Base-by-base conservation (phyloP, 1,284 basidiomycete genomes). In the Volvariella volvacea region DNA sequence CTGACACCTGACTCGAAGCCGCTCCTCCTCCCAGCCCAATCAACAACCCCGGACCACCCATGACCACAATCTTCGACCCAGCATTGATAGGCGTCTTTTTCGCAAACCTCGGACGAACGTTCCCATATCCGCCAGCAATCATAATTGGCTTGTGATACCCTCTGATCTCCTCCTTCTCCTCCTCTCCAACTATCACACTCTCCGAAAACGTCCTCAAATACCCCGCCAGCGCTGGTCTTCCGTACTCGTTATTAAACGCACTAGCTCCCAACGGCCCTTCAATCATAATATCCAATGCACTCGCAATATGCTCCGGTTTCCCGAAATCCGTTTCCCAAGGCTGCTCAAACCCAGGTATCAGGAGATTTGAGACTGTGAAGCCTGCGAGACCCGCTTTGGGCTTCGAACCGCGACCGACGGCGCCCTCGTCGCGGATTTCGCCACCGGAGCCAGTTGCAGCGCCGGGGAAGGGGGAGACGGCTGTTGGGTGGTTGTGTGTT, bases 81-180 rank as follows among this genome's bases (percentile, higher is more conserved):
- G 84, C 71, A 1, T 73, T 68, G 55, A 96, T 91, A 48, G 68
- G 67, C 2, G 76, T 71, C 66, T 97, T 97, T 55, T 71, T 74
- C 10, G 92, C 82, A 56, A 88, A 92, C 48, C 77, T 64, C 1
- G 87, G 83, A 19, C 90, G 80, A 31, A 99, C 94, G 57, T 90
- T 97, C 7, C 95, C 95, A 48, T 95, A 80, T 33, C 95, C 95
- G 41, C 95, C 95, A 14, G 96, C 96, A 52, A 99, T 88, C 96
- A 99, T 99, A 70, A 99, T 97, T 12, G 95, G 95, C 64, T 99
- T 99, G 70, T 99, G 96, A 68, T 97, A 99, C 0, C 95, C 95
- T 47, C 93, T 75, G n/a, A 94, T 73, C 59, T 93, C 84, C 2
- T 63, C 61, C 46, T 59, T 60, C 39, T 55, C 51, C 44, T 69